Conservation (phyloP, 495 filamentous ascomycete species). For the Aspergillus olivimuriae region DNA sequence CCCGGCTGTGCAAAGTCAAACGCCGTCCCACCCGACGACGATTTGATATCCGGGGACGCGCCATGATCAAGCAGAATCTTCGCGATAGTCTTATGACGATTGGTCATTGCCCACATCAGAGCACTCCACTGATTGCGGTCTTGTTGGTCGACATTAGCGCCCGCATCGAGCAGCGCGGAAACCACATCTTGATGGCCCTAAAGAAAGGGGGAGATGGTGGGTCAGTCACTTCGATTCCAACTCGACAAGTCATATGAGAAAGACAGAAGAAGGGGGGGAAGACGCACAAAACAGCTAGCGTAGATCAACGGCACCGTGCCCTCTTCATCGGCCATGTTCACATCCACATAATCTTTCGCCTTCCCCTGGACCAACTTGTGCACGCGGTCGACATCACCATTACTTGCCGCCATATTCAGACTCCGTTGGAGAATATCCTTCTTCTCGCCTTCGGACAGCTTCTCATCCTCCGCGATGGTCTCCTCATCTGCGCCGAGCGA, state of each 20-base stretch:
- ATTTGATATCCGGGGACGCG: constrained; percentile 92
- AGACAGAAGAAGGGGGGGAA: constrained; percentile 3
- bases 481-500: constrained; percentile 72
- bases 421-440: constrained; percentile 73
- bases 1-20: constrained; percentile 93
- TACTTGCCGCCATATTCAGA: constrained; percentile 93
- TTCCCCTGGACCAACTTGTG: constrained; percentile 68
- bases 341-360: constrained; percentile 71
- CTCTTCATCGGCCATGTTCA: constrained; percentile 89
- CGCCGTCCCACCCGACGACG: constrained; percentile 87
- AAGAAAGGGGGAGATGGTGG: too few species aligned
- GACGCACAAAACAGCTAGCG: constrained; percentile 93
- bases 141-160: constrained; percentile 88
- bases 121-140: constrained; percentile 96
- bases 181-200: constrained; percentile 92
- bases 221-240: constrained; percentile 1
- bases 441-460: constrained; percentile 71
- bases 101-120: constrained; percentile 99
- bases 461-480: constrained; percentile 64
- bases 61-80: constrained; percentile 88
- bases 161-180: constrained; percentile 71
- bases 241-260: neutral
- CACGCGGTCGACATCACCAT: constrained; percentile 83
- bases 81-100: constrained; percentile 90
- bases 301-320: constrained; percentile 94